These are phyloP conservation scores for Colletotrichum viniferum DNA, from an alignment of 2,329 filamentous ascomycete genomes.

Conservation along the genomic window DNA sequence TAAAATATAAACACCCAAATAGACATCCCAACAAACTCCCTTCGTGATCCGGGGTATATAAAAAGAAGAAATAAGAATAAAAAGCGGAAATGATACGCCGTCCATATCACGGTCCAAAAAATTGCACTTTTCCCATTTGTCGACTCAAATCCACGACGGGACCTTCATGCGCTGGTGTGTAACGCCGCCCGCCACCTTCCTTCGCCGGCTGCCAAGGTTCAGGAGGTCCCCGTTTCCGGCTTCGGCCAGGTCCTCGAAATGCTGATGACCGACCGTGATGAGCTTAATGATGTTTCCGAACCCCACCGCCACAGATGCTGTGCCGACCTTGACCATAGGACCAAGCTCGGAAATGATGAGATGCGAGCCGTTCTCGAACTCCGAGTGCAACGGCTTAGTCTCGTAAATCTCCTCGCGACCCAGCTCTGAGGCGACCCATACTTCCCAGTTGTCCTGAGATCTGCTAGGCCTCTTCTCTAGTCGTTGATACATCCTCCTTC, in stretches of 20 bases:
- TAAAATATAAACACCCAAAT: neutral
- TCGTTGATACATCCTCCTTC: conserved; percentile 29
- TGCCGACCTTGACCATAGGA: conserved; percentile 66
- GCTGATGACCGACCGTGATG: conserved; percentile 68
- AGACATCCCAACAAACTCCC: conserved; percentile 13
- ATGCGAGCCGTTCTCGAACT: conserved; percentile 48
- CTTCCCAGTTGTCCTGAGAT: conserved; percentile 52
- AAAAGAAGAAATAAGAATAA: neutral
- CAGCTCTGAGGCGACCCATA: conserved; percentile 56
- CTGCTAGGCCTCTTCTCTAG: conserved; percentile 25
- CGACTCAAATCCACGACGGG: conserved; percentile 4
- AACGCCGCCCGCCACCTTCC: conserved; percentile 29
- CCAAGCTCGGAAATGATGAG: conserved; percentile 71
- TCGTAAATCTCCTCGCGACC: conserved; percentile 50
- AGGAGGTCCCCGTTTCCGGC: conserved; percentile 32
- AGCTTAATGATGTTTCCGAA: conserved; percentile 78
- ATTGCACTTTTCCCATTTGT: neutral
- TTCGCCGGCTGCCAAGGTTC: conserved; percentile 43
- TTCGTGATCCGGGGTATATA: conserved; percentile 17
- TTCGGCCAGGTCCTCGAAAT: conserved; percentile 54
- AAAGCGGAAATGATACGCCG: neutral
- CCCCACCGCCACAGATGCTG: conserved; percentile 69
- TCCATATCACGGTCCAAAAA: neutral
- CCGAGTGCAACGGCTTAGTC: conserved; percentile 46
- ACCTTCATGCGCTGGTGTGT: conserved; percentile 13